Conservation (phyloP, 164 flowering plant genomes). For the Piper longum region DNA sequence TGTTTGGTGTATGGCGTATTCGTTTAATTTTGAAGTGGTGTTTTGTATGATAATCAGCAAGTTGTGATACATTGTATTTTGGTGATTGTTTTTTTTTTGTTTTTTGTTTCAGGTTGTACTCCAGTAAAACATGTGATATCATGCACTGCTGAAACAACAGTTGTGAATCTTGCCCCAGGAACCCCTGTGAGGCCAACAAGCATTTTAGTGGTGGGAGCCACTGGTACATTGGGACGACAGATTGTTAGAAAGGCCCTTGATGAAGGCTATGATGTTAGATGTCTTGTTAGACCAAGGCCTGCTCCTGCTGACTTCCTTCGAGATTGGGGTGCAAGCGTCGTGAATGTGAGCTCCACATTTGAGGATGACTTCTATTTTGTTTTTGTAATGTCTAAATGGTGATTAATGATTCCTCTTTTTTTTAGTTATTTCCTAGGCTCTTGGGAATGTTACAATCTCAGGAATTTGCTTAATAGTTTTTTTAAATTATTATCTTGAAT, state of each 20-base stretch:
- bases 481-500: too few relatives aligned
- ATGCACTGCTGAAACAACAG: constrained; percentile 29
- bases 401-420: background rate
- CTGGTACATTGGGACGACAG: constrained; percentile 94
- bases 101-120: constrained; percentile 19
- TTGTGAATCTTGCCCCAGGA: constrained; percentile 64
- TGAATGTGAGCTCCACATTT: constrained; percentile 40
- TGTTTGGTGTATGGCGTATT: background rate
- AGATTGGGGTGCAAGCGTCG: constrained; percentile 99
- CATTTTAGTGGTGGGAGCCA: constrained; percentile 87
- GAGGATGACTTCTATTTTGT: background rate
- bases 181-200: constrained; percentile 92
- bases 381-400: background rate
- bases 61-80: background rate
- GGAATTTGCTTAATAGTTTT: too few relatives aligned
- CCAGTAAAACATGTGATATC: constrained; percentile 13
- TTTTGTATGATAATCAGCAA: background rate
- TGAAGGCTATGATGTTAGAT: constrained; percentile 94
- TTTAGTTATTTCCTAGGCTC: too few relatives aligned
- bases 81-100: background rate
- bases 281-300: constrained; percentile 90
- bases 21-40: background rate
- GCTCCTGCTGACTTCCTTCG: constrained; percentile 99
- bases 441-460: too few relatives aligned
- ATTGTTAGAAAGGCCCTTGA: constrained; percentile 82